Conservation (phyloP, 805 yeast species). For the Blastobotrys robertii region DNA sequence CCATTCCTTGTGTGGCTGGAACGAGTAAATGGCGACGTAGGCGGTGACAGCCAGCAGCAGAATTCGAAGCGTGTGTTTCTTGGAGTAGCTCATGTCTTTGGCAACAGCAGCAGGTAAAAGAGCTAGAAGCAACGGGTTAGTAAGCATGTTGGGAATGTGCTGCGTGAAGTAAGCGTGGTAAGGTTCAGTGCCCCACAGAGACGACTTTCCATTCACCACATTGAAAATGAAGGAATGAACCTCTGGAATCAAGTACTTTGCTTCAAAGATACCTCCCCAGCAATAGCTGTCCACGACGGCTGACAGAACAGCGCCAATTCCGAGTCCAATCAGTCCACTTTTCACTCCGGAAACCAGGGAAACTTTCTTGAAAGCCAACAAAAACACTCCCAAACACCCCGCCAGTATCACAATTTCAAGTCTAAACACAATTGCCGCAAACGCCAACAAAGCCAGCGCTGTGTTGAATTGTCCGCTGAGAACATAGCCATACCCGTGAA, state of each 20-base stretch:
- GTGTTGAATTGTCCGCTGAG: constrained; percentile 39
- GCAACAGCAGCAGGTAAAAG: constrained; percentile 37
- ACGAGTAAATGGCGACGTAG: constrained; percentile 56
- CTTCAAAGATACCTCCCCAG: constrained; percentile 37
- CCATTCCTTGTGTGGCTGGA: constrained; percentile 93
- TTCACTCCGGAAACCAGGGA: constrained; percentile 28
- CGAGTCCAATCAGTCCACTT: constrained; percentile 35
- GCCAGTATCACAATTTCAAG: constrained; percentile 45
- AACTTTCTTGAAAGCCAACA: constrained; percentile 38
- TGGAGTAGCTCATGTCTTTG: constrained; percentile 22
- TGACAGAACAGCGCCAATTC: constrained; percentile 42
- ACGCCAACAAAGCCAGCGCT: constrained; percentile 46
- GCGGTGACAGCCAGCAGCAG: constrained; percentile 42
- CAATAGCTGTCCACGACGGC: constrained; percentile 58
- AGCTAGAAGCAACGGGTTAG: constrained; percentile 26
- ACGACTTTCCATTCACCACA: constrained; percentile 62
- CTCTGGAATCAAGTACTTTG: constrained; percentile 55
- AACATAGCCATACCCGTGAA: constrained; percentile 42
- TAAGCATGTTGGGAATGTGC: constrained; percentile 35
- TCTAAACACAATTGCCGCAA: constrained; percentile 61
- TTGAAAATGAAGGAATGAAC: constrained; percentile 63
- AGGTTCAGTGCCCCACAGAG: constrained; percentile 83
- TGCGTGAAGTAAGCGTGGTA: constrained; percentile 52
- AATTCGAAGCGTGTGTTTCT: constrained; percentile 30
- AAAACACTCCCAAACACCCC: constrained; percentile 33